Conservation (phyloP, 768 basidiomycete genomes). For the Agaricus bisporus region DNA sequence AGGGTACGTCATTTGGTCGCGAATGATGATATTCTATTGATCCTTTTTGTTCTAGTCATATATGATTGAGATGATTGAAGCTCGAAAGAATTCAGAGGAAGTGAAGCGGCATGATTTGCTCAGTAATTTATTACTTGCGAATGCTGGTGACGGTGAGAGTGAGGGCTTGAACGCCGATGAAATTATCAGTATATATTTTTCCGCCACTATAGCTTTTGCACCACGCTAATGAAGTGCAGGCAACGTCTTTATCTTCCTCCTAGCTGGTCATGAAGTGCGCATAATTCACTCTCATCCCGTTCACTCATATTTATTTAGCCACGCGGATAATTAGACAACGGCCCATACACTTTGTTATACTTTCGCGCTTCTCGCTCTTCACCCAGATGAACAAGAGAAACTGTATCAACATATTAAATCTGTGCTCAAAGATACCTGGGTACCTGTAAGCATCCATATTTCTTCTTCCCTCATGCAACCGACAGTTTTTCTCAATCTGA, state of each 20-base stretch:
- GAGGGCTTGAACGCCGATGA: constrained; percentile 32
- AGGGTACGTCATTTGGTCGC: constrained; percentile 20
- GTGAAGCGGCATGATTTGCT: constrained; percentile 43
- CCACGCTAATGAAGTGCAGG: constrained; percentile 15
- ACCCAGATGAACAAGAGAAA: constrained; percentile 40
- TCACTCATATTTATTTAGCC: background rate
- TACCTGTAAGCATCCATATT: background rate
- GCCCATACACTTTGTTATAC: constrained; percentile 34
- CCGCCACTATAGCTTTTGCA: background rate
- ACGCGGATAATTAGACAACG: constrained; percentile 22
- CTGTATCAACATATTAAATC: constrained; percentile 30
- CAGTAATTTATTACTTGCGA: constrained; percentile 42
- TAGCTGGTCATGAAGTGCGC: constrained; percentile 52
- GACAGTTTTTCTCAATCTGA: background rate
- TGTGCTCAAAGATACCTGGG: constrained; percentile 20
- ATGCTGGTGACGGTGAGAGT: constrained; percentile 24
- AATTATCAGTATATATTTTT: constrained; percentile 23
- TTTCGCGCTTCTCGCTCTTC: constrained; percentile 35
- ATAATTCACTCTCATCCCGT: background rate
- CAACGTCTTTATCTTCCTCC: constrained; percentile 39
- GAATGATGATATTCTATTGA: background rate
- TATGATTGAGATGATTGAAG: constrained; percentile 46
- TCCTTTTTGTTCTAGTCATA: constrained; percentile 20
- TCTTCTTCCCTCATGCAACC: background rate
- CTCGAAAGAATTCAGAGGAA: constrained; percentile 28